Conservation (phyloP, 345 rosid genomes). For the Syzygium aromaticum region DNA sequence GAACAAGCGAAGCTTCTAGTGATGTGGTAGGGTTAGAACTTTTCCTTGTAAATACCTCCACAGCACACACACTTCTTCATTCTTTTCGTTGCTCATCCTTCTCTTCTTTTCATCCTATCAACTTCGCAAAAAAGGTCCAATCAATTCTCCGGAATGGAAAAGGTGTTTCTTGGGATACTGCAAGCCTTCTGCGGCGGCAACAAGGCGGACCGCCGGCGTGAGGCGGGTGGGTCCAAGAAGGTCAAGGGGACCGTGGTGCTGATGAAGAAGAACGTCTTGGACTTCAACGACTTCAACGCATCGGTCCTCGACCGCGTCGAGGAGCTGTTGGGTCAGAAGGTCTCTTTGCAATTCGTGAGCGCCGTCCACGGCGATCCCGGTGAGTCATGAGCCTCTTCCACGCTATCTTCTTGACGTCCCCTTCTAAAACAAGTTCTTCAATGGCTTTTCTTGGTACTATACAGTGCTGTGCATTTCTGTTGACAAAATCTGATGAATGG, state of each 20-base stretch:
- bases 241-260: conserved; percentile 51
- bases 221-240: neutral
- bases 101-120: neutral
- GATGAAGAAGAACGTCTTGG: conserved; percentile 87
- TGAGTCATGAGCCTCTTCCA: neutral
- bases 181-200: neutral
- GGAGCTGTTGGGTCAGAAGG: conserved; percentile 50
- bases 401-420: neutral
- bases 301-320: conserved; percentile 52
- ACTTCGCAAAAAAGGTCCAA: neutral
- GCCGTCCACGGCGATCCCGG: conserved; percentile 38
- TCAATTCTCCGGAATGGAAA: neutral
- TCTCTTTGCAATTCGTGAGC: conserved; percentile 71
- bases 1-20: neutral
- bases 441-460: neutral
- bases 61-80: neutral
- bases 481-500: neutral
- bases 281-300: conserved; percentile 65
- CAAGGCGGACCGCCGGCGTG: neutral
- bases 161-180: neutral
- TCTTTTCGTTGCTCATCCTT: neutral
- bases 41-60: neutral
- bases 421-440: neutral
- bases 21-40: neutral
- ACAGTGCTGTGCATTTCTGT: neutral